Percentiles rank a stretch among this genome's conserved stretches.
phyloP scores from a whole-genome alignment of 768 basidiomycete species.

The Tylopilus rubrobrunneus region DNA sequence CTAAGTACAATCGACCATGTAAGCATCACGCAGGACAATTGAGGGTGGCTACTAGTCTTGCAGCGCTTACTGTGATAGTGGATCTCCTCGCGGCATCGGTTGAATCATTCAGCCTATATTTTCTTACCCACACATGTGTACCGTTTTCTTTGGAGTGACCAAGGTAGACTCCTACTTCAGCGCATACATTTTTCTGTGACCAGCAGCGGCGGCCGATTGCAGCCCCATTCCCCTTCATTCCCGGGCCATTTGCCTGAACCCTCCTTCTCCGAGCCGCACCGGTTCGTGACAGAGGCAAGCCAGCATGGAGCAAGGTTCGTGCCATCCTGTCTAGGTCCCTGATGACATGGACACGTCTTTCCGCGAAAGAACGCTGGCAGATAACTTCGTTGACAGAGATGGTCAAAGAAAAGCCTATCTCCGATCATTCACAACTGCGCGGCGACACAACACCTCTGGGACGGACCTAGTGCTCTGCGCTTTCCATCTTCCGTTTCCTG shows the following conservation, averaged over 20 bases:
- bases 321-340: neutral
- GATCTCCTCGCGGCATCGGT: neutral
- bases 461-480: neutral
- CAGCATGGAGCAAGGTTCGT: neutral
- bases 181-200: neutral
- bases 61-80: neutral
- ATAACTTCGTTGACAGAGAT: conserved; percentile 1
- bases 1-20: neutral
- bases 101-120: neutral
- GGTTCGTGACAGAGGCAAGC: conserved; percentile 6
- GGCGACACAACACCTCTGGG: conserved; percentile 43
- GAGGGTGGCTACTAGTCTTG: neutral
- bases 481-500: conserved; percentile 7
- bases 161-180: too few relatives aligned
- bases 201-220: neutral
- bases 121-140: neutral
- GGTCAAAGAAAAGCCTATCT: conserved; percentile 25
- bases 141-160: neutral
- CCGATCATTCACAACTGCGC: conserved; percentile 43
- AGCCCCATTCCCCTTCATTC: neutral
- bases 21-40: neutral
- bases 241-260: neutral
- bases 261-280: conserved; percentile 9
- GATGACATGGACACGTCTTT: conserved; percentile 6
- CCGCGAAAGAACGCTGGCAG: conserved; percentile 7